A percentile compares a stretch with the other conserved stretches of the same genome.
phyloP scores from a whole-genome alignment of 2,329 filamentous ascomycete species.

The Trichoderma polysporum region DNA sequence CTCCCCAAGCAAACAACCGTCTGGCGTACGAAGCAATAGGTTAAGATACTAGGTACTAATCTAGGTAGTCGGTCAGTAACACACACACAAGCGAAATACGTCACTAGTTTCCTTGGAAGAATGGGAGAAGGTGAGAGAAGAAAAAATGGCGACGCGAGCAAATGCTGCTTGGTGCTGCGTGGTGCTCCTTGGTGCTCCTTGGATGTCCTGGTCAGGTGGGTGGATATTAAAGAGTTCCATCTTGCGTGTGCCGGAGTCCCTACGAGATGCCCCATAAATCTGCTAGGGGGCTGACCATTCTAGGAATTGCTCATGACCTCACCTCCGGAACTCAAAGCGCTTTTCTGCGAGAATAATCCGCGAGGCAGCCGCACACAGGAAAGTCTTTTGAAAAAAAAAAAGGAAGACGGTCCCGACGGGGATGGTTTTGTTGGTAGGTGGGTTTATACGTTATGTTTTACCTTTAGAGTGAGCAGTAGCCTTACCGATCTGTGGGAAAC shows the following conservation, averaged over 20 bases:
- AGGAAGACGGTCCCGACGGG: neutral
- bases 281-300: constrained; percentile 3
- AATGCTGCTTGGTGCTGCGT: neutral
- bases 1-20: neutral
- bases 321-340: constrained; percentile 2
- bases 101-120: neutral
- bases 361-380: neutral
- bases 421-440: neutral
- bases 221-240: neutral
- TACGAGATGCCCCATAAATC: constrained; percentile 1
- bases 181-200: neutral
- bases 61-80: neutral
- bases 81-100: neutral
- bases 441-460: neutral
- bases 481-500: neutral
- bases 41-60: neutral
- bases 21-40: neutral
- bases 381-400: neutral
- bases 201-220: constrained; percentile 1
- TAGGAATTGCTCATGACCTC: neutral
- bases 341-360: neutral
- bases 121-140: neutral
- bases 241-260: constrained; percentile 2
- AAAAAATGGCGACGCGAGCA: neutral
- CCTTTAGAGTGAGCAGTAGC: neutral